phyloP scores from a whole-genome alignment of 495 filamentous ascomycete genomes.

The Penicillium psychrofluorescens region DNA sequence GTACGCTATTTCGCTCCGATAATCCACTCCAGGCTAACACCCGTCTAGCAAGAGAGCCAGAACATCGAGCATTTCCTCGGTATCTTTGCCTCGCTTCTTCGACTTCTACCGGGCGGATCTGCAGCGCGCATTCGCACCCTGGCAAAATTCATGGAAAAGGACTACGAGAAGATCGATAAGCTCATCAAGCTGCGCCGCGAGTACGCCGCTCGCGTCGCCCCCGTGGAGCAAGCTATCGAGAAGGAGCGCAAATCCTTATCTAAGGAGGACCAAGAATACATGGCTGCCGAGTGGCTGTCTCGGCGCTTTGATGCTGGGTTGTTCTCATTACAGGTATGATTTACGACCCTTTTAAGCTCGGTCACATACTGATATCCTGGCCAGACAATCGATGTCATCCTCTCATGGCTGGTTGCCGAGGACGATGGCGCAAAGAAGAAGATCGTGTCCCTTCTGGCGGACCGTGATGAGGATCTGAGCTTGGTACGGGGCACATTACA shows the following conservation, averaged over 20 bases:
- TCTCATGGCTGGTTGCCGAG: conserved; percentile 91
- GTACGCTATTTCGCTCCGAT: conserved; percentile 14
- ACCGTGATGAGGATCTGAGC: conserved; percentile 56
- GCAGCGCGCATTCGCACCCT: conserved; percentile 73
- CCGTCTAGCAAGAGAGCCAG: conserved; percentile 49
- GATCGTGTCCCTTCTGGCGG: conserved; percentile 56
- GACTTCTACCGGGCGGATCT: conserved; percentile 70
- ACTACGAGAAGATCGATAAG: conserved; percentile 76
- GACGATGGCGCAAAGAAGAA: conserved; percentile 70
- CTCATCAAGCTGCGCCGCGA: conserved; percentile 64
- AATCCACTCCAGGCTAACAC: conserved; percentile 12
- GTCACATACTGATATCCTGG: not conserved
- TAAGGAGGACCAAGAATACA: conserved; percentile 53
- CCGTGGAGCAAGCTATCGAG: conserved; percentile 62
- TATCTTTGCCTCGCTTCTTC: conserved; percentile 79
- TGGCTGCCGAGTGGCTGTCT: conserved; percentile 76
- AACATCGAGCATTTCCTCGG: conserved; percentile 80
- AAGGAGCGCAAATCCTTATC: conserved; percentile 41
- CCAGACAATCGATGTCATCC: conserved; percentile 70
- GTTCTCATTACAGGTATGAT: conserved; percentile 63
- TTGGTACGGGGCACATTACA: conserved; percentile 61
- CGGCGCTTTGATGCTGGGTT: conserved; percentile 79
- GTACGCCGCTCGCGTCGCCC: conserved; percentile 55
- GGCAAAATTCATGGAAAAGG: conserved; percentile 92
- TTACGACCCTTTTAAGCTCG: conserved; percentile 6